These are phyloP conservation scores for Metschnikowia shivogae DNA, from an alignment of 805 yeast genomes.

Conservation along the genomic window DNA sequence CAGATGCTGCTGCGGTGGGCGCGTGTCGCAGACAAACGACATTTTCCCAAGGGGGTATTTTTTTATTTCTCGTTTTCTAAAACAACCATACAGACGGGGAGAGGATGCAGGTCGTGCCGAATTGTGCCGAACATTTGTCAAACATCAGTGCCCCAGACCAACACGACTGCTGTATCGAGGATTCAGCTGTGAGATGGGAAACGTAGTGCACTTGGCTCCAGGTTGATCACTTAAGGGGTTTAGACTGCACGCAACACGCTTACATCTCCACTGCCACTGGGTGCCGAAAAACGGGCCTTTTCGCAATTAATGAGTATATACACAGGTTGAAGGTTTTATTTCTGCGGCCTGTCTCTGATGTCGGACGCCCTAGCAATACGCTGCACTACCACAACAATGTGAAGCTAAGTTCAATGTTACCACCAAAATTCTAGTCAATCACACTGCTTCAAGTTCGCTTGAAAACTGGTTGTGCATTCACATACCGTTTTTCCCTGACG, in stretches of 20 bases:
- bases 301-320: neutral
- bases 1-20: slow-evolving; percentile 4
- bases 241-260: no score
- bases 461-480: slow-evolving; percentile 3
- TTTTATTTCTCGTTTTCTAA: neutral
- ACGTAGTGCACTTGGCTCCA: no score
- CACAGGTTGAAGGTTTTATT: slow-evolving; percentile 1
- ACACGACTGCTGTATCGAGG: no score
- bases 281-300: no score
- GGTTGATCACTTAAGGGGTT: no score
- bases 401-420: neutral
- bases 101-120: no score
- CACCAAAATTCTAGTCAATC: neutral
- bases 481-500: slow-evolving; percentile 15
- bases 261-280: no score
- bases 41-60: slow-evolving; percentile 2
- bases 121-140: no score
- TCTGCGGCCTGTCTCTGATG: slow-evolving; percentile 4
- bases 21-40: slow-evolving; percentile 4
- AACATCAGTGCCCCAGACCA: no score
- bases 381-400: neutral
- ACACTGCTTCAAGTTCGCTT: neutral
- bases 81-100: neutral
- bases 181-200: no score
- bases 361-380: slow-evolving; percentile 1